phyloP scores from a whole-genome alignment of 2,329 filamentous ascomycete species.

The Colletotrichum siamense region DNA sequence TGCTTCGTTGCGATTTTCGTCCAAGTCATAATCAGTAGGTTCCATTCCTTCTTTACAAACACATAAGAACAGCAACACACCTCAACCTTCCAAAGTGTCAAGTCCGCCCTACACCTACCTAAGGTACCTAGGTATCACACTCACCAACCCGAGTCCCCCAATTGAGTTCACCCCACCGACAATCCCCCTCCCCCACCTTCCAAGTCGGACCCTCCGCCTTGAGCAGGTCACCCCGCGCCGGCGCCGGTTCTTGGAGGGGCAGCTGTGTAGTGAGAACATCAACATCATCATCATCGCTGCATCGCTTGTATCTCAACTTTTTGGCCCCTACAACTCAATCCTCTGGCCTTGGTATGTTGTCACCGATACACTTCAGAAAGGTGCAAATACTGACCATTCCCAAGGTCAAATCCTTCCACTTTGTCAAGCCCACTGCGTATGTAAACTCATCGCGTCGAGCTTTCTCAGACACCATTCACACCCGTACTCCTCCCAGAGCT shows the following conservation, averaged over 20 bases:
- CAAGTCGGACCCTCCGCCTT: not conserved
- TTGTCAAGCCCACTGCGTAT: not conserved
- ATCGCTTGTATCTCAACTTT: not conserved
- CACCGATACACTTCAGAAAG: not conserved
- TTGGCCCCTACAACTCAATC: not conserved
- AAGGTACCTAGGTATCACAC: not conserved
- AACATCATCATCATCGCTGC: not conserved
- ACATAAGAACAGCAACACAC: not conserved
- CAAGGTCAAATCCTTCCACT: not conserved
- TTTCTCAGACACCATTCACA: not conserved
- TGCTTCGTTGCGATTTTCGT: not conserved
- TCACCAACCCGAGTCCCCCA: not conserved
- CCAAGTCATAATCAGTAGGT: not conserved
- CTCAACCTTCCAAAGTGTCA: not conserved
- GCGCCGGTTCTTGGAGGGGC: not conserved
- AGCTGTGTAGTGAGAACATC: not conserved
- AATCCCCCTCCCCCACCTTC: conserved; percentile 9
- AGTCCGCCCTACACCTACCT: not conserved
- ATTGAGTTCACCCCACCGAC: not conserved
- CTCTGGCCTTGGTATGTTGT: not conserved
- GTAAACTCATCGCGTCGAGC: not conserved
- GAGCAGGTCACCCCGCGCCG: conserved; percentile 7
- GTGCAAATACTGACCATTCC: not conserved
- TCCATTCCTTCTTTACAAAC: not conserved
- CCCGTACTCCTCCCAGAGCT: not conserved